Evolutionary conservation across 2,329 filamentous ascomycete species (phyloP), one percentile per base, ranked within the genome.

Genomic region (Byssoonygena ceratinophila): DNA sequence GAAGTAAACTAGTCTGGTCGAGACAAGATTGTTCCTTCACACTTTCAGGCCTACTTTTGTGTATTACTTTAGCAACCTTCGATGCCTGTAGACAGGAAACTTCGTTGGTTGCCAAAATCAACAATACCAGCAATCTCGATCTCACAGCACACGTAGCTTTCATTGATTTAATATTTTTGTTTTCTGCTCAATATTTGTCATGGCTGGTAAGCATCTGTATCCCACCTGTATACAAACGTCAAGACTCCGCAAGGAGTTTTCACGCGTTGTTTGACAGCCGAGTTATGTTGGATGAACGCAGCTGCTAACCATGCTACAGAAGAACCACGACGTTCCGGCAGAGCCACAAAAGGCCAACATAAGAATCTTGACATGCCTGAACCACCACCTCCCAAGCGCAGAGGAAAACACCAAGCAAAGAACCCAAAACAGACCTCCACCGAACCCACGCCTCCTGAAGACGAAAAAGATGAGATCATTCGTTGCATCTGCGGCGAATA

Each of bases 301-400:
- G 54, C 59, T 54, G 60, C 66, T 70, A 64, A 71, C 62, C 12
- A 37, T 32, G 55, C n/a, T 47, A 59, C 68, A 84, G 82, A 84
- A 59, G 91, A 96, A 78, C 87, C 89, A 54, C 85, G 92, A 68
- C 87, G 92, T 66, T 98, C 92, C 40, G 90, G 92, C 59, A 85
- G 92, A 64, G 89, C 91, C 63, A 98, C 92, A 58, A 98, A 98
- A 67, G 92, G 92, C 66, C 90, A 96, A 63, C 89, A 97, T 70
- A 95, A 95, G 70, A 85, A 85, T 59, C 83, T 88, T 61, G 89
- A 95, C 64, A 77, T 84, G 52, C 78, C 86, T 60, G 85, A 87
- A 44, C 69, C 71, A 14, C 66, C 73, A 4, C 57, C 72, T 51
- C 72, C 75, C 59, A 74, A 74, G 61, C 61, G 66, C 41, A 72